Conservation (phyloP, 345 rosid species). For the Arabidopsis thaliana region DNA sequence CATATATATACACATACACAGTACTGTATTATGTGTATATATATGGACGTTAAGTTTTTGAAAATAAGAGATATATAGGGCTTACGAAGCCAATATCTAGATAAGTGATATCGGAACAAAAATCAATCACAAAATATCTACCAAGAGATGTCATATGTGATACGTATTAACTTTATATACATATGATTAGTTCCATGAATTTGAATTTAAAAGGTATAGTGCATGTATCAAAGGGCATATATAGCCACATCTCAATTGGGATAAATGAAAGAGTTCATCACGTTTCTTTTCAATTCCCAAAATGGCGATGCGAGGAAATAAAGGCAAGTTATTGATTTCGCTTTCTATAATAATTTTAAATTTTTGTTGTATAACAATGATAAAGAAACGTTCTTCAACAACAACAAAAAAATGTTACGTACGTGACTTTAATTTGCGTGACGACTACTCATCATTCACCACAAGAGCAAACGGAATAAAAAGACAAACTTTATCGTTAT, state of each 20-base stretch:
- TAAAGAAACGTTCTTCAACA: no score
- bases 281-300: slow-evolving; percentile 23
- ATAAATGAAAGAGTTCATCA: not conserved
- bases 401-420: no score
- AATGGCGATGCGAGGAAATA: not conserved
- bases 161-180: not conserved
- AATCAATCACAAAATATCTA: not conserved
- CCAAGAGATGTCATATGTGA: not conserved
- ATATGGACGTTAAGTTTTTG: not conserved
- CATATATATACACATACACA: no score
- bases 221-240: not conserved
- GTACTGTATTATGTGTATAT: not conserved
- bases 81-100: not conserved
- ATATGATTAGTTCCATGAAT: not conserved
- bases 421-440: slow-evolving; percentile 1
- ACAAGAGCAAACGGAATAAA: slow-evolving; percentile 3
- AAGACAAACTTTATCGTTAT: slow-evolving; percentile 26
- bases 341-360: not conserved
- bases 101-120: not conserved
- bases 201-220: not conserved
- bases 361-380: not conserved
- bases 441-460: slow-evolving; percentile 18
- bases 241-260: not conserved
- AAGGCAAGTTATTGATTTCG: not conserved
- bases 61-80: not conserved